Evolutionary conservation across 192 early-diverging fungal species (phyloP).

Genomic region (Ambispora gerdemannii): DNA sequence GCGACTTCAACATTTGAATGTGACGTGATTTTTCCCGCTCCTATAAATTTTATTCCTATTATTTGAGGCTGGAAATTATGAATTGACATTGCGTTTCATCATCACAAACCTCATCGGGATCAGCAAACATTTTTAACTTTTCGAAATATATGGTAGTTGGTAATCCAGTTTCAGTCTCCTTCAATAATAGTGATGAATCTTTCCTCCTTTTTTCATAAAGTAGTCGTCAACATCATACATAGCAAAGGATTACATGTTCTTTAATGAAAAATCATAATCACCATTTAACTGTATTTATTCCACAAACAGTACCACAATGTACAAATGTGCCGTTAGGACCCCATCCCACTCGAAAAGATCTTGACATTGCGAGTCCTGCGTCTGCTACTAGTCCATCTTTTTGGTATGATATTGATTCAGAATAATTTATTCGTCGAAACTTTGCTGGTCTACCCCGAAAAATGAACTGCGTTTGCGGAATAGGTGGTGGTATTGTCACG

Average conservation of each 20-base stretch:
- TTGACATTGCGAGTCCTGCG: conserved; percentile 76
- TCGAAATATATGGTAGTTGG: conserved; percentile 4
- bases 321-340: conserved; percentile 72
- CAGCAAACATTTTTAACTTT: not conserved
- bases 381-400: conserved; percentile 56
- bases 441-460: not conserved
- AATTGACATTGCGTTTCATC: not conserved
- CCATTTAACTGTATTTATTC: conserved; percentile 22
- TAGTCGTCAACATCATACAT: not conserved
- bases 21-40: not conserved
- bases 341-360: conserved; percentile 84
- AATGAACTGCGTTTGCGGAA: not conserved
- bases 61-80: not conserved
- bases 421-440: not conserved
- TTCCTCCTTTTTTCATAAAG: not conserved
- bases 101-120: not conserved
- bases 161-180: not conserved
- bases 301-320: conserved; percentile 47
- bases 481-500: not conserved
- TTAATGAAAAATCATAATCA: not conserved
- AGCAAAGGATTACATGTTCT: not conserved
- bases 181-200: no score
- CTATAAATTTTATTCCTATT: not conserved
- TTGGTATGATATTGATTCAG: conserved; percentile 35
- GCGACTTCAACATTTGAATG: not conserved